These are phyloP conservation scores for Halenospora varia DNA, from an alignment of 495 filamentous ascomycete species.

Conservation along the genomic window DNA sequence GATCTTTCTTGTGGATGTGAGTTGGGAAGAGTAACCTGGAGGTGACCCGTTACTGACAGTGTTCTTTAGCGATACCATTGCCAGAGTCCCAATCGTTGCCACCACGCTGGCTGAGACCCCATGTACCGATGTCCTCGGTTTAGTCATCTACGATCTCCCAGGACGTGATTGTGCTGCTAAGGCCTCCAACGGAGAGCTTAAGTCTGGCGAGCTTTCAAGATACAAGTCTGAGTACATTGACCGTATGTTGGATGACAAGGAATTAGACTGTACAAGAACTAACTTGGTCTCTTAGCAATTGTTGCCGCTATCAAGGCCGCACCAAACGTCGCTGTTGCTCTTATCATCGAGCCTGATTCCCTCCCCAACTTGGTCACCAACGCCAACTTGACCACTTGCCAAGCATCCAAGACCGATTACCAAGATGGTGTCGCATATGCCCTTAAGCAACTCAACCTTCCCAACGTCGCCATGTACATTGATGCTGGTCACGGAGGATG, in stretches of 20 bases:
- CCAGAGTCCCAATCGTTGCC: constrained; percentile 42
- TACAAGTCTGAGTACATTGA: constrained; percentile 69
- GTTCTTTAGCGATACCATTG: constrained; percentile 33
- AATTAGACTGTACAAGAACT: neutral
- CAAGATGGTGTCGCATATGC: constrained; percentile 71
- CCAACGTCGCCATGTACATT: constrained; percentile 78
- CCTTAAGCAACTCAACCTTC: constrained; percentile 65
- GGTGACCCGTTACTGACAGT: neutral
- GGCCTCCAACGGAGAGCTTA: constrained; percentile 68
- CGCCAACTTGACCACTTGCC: constrained; percentile 56
- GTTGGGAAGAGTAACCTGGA: constrained; percentile 20
- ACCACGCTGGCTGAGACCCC: constrained; percentile 38
- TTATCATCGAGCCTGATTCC: constrained; percentile 72
- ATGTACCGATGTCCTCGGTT: constrained; percentile 11
- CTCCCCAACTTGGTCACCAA: constrained; percentile 82
- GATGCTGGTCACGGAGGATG: constrained; percentile 79
- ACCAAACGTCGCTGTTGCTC: constrained; percentile 48
- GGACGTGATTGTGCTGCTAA: constrained; percentile 74
- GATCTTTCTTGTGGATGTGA: constrained; percentile 58
- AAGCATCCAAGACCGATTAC: constrained; percentile 58
- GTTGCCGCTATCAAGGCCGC: constrained; percentile 49
- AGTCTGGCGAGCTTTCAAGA: constrained; percentile 49
- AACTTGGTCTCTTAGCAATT: constrained; percentile 39
- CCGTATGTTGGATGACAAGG: constrained; percentile 31
- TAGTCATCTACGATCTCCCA: constrained; percentile 73